Percentiles rank a stretch among this genome's conserved stretches.
These are phyloP conservation scores for Osmanthus fragrans DNA, from an alignment of 257 asterid genomes.

Conservation along the genomic window DNA sequence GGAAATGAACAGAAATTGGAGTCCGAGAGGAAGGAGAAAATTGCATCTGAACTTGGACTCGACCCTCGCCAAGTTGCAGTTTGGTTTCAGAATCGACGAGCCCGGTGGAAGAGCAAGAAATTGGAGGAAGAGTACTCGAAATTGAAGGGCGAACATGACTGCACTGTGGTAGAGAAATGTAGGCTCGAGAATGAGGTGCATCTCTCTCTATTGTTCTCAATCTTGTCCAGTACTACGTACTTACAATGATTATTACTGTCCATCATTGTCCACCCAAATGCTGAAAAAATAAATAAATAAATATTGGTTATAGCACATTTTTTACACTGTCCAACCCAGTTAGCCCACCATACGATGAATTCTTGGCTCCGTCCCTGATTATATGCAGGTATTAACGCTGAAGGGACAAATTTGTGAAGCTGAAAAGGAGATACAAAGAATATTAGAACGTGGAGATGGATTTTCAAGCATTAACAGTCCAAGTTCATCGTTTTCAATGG, in stretches of 20 bases:
- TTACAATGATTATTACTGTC: not conserved
- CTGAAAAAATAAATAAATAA: no score
- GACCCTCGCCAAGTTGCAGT: slow-evolving; percentile 28
- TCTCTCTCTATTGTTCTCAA: not conserved
- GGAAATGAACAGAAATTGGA: slow-evolving; percentile 16
- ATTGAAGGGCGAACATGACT: not conserved
- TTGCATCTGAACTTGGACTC: slow-evolving; percentile 27
- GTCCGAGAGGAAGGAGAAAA: slow-evolving; percentile 22
- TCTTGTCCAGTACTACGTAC: not conserved
- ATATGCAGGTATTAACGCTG: slow-evolving; percentile 28
- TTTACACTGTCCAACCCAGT: no score
- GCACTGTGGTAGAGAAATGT: not conserved
- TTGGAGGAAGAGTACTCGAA: slow-evolving; percentile 18
- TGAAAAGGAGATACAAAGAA: slow-evolving; percentile 39
- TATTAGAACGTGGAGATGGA: slow-evolving; percentile 31
- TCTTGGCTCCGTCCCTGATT: no score
- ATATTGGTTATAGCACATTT: no score
- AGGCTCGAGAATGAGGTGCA: not conserved
- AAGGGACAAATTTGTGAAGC: slow-evolving; percentile 41
- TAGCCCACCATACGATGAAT: no score
- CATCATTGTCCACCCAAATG: no score
- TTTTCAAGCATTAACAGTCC: slow-evolving; percentile 37
- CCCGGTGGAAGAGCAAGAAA: slow-evolving; percentile 29
- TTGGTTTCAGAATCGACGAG: slow-evolving; percentile 32
- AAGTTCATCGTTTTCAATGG: slow-evolving; percentile 36